phyloP scores from a whole-genome alignment of 2,329 filamentous ascomycete genomes.

The Ophidiomyces ophidiicola region DNA sequence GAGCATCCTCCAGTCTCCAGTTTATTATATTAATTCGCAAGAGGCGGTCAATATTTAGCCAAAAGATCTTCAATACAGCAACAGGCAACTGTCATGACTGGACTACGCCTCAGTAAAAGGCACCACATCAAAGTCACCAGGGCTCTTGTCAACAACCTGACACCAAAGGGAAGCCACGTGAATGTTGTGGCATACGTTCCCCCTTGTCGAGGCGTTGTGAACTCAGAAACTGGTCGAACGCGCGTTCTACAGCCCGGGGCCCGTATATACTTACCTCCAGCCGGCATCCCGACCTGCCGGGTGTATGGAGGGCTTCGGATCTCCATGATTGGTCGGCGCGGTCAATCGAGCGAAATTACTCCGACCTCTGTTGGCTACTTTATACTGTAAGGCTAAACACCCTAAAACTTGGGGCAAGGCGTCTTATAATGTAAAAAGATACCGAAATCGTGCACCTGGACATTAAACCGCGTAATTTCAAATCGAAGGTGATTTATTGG shows the following conservation, averaged over 20 bases:
- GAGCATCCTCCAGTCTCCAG: neutral
- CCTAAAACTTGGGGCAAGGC: too few species aligned
- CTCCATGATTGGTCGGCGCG: slow-evolving; percentile 25
- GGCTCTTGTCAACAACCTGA: slow-evolving; percentile 41
- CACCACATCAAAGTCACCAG: slow-evolving; percentile 45
- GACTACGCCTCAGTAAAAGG: slow-evolving; percentile 50
- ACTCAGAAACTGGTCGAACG: neutral
- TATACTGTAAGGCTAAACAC: too few species aligned
- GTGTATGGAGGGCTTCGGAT: slow-evolving; percentile 27
- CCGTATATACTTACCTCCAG: slow-evolving; percentile 27
- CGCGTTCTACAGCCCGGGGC: slow-evolving; percentile 21
- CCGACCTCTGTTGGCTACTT: slow-evolving; percentile 33
- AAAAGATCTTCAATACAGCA: slow-evolving; percentile 45
- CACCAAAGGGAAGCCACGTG: slow-evolving; percentile 47
- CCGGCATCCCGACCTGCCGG: slow-evolving; percentile 25
- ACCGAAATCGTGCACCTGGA: neutral
- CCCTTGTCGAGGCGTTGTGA: too few species aligned
- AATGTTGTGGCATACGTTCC: slow-evolving; percentile 34
- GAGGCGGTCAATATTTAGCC: neutral
- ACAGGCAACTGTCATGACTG: slow-evolving; percentile 40
- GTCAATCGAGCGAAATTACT: slow-evolving; percentile 30
- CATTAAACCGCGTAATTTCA: too few species aligned
- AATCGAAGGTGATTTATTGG: too few species aligned
- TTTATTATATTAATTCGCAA: neutral
- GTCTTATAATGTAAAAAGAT: slow-evolving; percentile 29